A percentile compares a stretch with the other conserved stretches of the same genome.
These are phyloP conservation scores for Mrakiaceae sp. DNA, from an alignment of 1,284 basidiomycete genomes.

Conservation along the genomic window DNA sequence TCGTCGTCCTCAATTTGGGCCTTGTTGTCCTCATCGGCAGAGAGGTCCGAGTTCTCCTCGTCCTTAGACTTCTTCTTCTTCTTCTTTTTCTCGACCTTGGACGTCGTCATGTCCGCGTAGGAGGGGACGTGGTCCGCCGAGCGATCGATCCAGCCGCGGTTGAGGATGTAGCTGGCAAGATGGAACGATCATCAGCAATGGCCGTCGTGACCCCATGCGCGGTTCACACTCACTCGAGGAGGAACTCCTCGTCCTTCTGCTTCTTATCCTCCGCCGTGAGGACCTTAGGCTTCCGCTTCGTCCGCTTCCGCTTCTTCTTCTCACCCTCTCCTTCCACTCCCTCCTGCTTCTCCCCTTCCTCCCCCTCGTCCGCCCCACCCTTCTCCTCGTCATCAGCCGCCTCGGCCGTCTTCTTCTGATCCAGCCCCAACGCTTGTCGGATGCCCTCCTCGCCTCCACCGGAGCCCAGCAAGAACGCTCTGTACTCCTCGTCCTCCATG, in stretches of 20 bases:
- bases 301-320: conserved; percentile 43
- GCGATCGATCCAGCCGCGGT: conserved; percentile 87
- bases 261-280: conserved; percentile 23
- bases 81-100: not conserved
- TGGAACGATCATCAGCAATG: not conserved
- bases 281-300: conserved; percentile 37
- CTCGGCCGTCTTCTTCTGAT: conserved; percentile 22
- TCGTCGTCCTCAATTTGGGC: conserved; percentile 31
- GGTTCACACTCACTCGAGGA: conserved; percentile 60
- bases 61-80: conserved; percentile 14
- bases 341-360: conserved; percentile 52
- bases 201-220: no score
- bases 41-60: conserved; percentile 7
- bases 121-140: conserved; percentile 61
- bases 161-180: conserved; percentile 70
- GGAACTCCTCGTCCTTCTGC: conserved; percentile 48
- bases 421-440: conserved; percentile 39
- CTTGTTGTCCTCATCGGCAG: conserved; percentile 30
- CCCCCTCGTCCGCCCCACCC: conserved; percentile 57
- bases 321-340: conserved; percentile 28
- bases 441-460: conserved; percentile 68
- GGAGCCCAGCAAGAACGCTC: conserved; percentile 56
- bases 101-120: conserved; percentile 38
- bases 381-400: conserved; percentile 53
- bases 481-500: conserved; percentile 67